A percentile compares a stretch with the other conserved stretches of the same genome.
Conservation (phyloP, 352 stramenopile genomes). For the Phytophthora syringae region DNA sequence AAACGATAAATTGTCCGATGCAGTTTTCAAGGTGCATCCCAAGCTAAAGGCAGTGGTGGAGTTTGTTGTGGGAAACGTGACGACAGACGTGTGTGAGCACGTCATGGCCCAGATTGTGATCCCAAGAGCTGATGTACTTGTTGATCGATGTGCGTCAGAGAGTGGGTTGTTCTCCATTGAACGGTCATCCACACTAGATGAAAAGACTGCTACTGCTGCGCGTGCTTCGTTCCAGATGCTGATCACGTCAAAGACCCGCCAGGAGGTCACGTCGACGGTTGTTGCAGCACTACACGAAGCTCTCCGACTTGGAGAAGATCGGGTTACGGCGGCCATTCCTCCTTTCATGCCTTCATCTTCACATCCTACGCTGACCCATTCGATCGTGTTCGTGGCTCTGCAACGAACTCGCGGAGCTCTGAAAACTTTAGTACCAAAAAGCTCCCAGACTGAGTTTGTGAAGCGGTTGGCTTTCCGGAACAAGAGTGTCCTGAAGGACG, state of each 20-base stretch:
- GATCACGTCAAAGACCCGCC: slow-evolving; percentile 38
- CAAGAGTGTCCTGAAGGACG: slow-evolving; percentile 53
- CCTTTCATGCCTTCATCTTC: slow-evolving; percentile 47
- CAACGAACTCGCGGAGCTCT: slow-evolving; percentile 39
- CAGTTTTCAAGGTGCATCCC: slow-evolving; percentile 71
- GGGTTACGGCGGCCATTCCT: slow-evolving; percentile 39
- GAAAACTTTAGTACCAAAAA: slow-evolving; percentile 49
- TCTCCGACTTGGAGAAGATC: slow-evolving; percentile 35
- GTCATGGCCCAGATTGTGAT: slow-evolving; percentile 52
- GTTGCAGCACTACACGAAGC: slow-evolving; percentile 38
- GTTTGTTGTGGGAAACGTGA: slow-evolving; percentile 68
- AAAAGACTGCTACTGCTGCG: slow-evolving; percentile 19
- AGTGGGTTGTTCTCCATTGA: slow-evolving; percentile 18
- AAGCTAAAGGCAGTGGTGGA: slow-evolving; percentile 62
- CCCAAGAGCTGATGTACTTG: slow-evolving; percentile 47
- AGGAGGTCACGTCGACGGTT: slow-evolving; percentile 37
- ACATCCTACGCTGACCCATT: slow-evolving; percentile 43
- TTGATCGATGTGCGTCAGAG: slow-evolving; percentile 44
- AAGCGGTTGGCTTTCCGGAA: slow-evolving; percentile 52
- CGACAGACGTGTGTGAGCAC: slow-evolving; percentile 68
- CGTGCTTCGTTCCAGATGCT: slow-evolving; percentile 46
- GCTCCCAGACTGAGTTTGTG: slow-evolving; percentile 52
- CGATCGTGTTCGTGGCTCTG: slow-evolving; percentile 41
- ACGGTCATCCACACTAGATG: not conserved
- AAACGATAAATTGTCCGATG: slow-evolving; percentile 45